Evolutionary conservation across 2,329 filamentous ascomycete genomes (phyloP), one percentile per base, ranked within the genome.

Genomic region (Aspergillus eucalypticola): DNA sequence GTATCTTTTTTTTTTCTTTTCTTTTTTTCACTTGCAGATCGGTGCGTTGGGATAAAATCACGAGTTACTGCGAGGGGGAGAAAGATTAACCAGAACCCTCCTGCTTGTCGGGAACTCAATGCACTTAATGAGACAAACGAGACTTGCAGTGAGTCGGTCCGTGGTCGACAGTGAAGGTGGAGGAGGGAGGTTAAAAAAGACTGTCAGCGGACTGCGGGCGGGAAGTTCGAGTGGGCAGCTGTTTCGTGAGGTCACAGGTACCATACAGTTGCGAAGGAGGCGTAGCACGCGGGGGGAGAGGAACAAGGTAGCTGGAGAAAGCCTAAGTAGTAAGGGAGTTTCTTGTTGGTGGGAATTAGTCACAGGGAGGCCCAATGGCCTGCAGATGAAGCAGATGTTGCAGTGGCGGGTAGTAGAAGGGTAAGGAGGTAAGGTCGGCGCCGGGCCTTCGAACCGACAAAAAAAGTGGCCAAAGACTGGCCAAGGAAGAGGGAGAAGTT

Each of bases 191-290:
- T 35, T 35, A 60, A 53, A 41, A 55, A 51, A 25, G 60, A 60
- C 59, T 59, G 70, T 73, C 71, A 73, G 69, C 69, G 68, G 71
- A 66, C 63, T 57, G 64, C 55, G 61, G 58, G 59, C 55, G 56
- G 62, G 60, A 60, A 50, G 55, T 51, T 56, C 50, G 56, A 67
- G 67, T 69, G 68, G 68, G 69, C 71, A 73, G 71, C 71, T 74
- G 73, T 67, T 71, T 71, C 63, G 69, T 62, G 60, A 67, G 64
- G 66, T 71, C 72, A 72, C 71, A 71, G 67, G 67, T 65, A 69
- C 67, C 69, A 70, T 71, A 63, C 64, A 64, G 54, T 59, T 61
- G 55, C 60, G 59, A 60, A 60, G 32, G 51, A 61, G 54, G 55
- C 54, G 64, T 61, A 61, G 65, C 66, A 66, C 67, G 65, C 63